Evolutionary conservation across 768 basidiomycete species (phyloP).

Genomic region (Xerocomellus intermedius): DNA sequence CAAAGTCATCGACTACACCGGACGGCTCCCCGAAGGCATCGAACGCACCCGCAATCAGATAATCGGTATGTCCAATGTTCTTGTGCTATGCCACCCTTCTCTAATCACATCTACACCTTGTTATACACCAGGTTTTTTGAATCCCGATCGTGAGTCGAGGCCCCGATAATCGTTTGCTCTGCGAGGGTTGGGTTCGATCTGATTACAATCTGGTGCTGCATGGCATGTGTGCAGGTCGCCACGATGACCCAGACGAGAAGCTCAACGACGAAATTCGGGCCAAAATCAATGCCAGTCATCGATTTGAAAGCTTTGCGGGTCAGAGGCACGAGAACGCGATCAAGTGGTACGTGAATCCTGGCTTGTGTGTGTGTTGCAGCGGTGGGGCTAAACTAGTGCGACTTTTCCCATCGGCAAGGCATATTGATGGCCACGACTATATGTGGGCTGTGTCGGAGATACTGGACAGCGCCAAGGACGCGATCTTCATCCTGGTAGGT

Average conservation of each 20-base stretch:
- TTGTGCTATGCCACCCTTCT: neutral
- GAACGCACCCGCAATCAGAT: slow-evolving; percentile 37
- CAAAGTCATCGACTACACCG: slow-evolving; percentile 36
- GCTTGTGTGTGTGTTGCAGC: neutral
- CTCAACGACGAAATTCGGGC: slow-evolving; percentile 67
- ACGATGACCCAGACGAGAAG: slow-evolving; percentile 75
- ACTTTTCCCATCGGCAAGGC: slow-evolving; percentile 41
- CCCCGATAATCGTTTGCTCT: neutral
- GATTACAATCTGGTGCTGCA: neutral
- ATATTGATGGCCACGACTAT: slow-evolving; percentile 95
- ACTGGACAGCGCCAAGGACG: slow-evolving; percentile 77
- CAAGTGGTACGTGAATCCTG: slow-evolving; percentile 62
- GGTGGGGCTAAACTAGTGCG: neutral
- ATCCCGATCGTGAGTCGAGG: slow-evolving; percentile 35
- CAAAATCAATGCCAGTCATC: slow-evolving; percentile 74
- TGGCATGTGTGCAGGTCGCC: slow-evolving; percentile 44
- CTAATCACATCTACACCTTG: slow-evolving; percentile 1
- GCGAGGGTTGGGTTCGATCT: neutral
- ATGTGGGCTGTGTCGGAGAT: slow-evolving; percentile 93
- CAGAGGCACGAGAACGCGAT: slow-evolving; percentile 67
- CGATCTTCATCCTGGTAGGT: slow-evolving; percentile 81
- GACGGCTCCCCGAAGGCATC: slow-evolving; percentile 37
- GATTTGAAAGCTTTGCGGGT: slow-evolving; percentile 82
- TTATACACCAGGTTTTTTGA: slow-evolving; percentile 29
- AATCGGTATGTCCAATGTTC: slow-evolving; percentile 28